phyloP scores from a whole-genome alignment of 129 eudicot species.

The Deinandra increscens region DNA sequence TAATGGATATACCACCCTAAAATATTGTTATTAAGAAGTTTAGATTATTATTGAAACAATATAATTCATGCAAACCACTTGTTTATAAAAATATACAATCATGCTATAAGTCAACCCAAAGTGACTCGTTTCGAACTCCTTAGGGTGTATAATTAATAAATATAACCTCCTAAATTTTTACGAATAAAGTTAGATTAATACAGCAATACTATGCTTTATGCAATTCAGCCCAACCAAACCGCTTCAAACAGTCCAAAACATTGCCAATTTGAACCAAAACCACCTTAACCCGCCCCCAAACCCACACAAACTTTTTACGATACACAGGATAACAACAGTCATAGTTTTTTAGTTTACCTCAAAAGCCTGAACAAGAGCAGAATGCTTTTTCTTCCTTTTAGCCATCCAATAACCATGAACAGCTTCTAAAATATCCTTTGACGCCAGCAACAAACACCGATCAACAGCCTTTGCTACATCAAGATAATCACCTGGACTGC shows the following conservation, averaged over 20 bases:
- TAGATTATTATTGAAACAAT: neutral
- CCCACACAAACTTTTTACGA: neutral
- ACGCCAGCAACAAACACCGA: slow-evolving; percentile 41
- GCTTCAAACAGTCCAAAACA: neutral
- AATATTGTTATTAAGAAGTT: neutral
- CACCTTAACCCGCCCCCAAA: neutral
- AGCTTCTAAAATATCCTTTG: slow-evolving; percentile 55
- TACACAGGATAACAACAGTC: neutral
- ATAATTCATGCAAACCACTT: neutral
- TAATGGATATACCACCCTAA: neutral
- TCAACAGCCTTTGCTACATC: slow-evolving; percentile 47
- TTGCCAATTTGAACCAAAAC: neutral
- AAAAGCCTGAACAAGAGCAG: slow-evolving; percentile 59
- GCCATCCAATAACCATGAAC: slow-evolving; percentile 65
- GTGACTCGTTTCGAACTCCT: neutral
- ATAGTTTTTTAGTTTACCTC: slow-evolving; percentile 49
- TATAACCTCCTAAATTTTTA: neutral
- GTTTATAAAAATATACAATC: neutral
- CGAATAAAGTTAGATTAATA: neutral
- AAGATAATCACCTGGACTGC: slow-evolving; percentile 48
- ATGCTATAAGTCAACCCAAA: neutral
- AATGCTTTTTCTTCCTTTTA: slow-evolving; percentile 53
- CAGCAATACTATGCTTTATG: neutral
- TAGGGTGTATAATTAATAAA: neutral
- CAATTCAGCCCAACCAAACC: neutral